Base-by-base conservation (phyloP, 2,329 filamentous ascomycete genomes). In the Ophiosphaerella korrae region DNA sequence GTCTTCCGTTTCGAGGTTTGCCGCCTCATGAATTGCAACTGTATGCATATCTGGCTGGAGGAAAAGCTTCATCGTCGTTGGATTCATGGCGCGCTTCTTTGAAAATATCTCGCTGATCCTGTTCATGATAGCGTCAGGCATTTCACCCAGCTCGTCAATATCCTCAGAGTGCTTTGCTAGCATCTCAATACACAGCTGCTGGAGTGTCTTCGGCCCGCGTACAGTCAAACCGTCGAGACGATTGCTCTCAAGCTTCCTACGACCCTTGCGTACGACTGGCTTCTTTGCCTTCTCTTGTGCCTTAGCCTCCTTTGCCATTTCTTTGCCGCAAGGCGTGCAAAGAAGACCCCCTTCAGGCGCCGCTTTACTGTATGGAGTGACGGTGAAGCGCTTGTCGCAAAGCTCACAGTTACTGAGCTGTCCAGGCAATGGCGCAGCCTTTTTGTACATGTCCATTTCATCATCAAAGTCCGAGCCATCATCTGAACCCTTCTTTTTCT, bases 361-460 rank as follows among this genome's bases (percentile, higher is more conserved):
- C 24, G 87, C 83, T 58, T 91, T 88, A 55, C 88, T 92, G 75
- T 97, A 97, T 0, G 90, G 83, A 0, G 93, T 97, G 38, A 97
- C 92, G 0, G 91, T 96, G 68, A 97, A 97, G 33, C 92, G 86
- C 71, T 94, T 96, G 37, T 83, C 81, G 72, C 93, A 97, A 3
- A 87, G 77, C 55, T 89, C 91, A 69, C 93, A 97, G 60, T 96
- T 92, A 57, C 89, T 91, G 67, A 93, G 84, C 72, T 97, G 93
- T 2, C 90, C 92, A 1, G 91, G 89, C n/a, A 87, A 71, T 1
- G 87, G 86, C 29, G 78, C 78, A 12, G 74, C 63, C 61, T 84
- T 85, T 60, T 82, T 78, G 68, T 83, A 79, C 74, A 84, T 81
- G 45, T 81, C 77, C 41, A 75, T 70, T 50, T 81, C 74, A 50